Percentiles rank a stretch among this genome's conserved stretches.
These are phyloP conservation scores for Cryptococcus sp. DNA, from an alignment of 1,284 basidiomycete genomes.

Conservation along the genomic window DNA sequence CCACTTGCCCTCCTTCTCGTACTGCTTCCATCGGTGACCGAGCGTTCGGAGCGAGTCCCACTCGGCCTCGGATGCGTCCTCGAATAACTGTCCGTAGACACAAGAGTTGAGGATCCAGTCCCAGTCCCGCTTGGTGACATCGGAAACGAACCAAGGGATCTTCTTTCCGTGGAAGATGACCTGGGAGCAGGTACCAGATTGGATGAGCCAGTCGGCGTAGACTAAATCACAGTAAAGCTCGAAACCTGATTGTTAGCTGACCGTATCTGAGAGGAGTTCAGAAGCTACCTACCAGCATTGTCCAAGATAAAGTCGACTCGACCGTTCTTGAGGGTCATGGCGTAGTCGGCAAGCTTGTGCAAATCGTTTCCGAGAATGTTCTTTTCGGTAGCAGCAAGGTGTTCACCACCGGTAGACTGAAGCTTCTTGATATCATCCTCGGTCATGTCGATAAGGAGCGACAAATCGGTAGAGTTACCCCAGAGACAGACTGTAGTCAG, in stretches of 20 bases:
- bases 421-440: constrained; percentile 97
- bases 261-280: neutral
- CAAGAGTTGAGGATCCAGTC: constrained; percentile 85
- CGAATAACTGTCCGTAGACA: constrained; percentile 84
- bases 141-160: constrained; percentile 81
- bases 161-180: constrained; percentile 69
- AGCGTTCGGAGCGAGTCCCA: constrained; percentile 74
- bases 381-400: constrained; percentile 92
- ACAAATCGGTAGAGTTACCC: constrained; percentile 96
- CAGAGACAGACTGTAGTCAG: constrained; percentile 72
- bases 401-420: constrained; percentile 94
- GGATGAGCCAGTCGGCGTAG: constrained; percentile 79
- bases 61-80: constrained; percentile 71
- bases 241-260: constrained; percentile 58
- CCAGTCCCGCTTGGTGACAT: constrained; percentile 96
- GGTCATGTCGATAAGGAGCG: constrained; percentile 95
- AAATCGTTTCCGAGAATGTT: constrained; percentile 60
- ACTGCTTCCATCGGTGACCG: constrained; percentile 92
- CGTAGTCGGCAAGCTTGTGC: constrained; percentile 72
- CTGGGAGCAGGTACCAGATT: constrained; percentile 78
- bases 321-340: constrained; percentile 70
- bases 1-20: constrained; percentile 90
- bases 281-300: constrained; percentile 32
- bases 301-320: constrained; percentile 75
- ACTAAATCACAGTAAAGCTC: constrained; percentile 96